Evolutionary conservation across 2,329 filamentous ascomycete species (phyloP).

Genomic region (Apiospora hydei): DNA sequence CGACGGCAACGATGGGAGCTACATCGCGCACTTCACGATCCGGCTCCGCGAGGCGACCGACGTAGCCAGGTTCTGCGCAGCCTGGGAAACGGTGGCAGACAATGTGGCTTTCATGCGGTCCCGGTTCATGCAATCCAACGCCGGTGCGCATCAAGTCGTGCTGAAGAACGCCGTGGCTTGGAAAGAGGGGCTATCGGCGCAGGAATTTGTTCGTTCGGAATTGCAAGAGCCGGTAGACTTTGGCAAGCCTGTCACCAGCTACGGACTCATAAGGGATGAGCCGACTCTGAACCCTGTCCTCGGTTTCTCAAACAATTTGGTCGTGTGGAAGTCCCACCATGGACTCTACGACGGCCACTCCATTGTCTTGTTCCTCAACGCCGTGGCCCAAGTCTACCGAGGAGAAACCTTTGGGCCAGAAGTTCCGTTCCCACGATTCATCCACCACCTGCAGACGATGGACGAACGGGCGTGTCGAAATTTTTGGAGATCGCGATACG

Average conservation of each 20-base stretch:
- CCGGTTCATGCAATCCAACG: neutral
- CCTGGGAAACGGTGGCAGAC: neutral
- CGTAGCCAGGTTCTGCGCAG: neutral
- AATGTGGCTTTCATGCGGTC: neutral
- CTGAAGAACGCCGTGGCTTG: too few relatives aligned
- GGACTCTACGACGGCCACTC: slow-evolving; percentile 26
- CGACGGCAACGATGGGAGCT: neutral
- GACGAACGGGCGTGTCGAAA: neutral
- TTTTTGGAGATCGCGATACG: neutral
- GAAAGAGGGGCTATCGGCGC: too few relatives aligned
- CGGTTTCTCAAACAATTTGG: neutral
- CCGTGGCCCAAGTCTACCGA: slow-evolving; percentile 21
- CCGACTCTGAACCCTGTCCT: too few relatives aligned
- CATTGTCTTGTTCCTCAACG: slow-evolving; percentile 4
- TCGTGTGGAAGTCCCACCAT: slow-evolving; percentile 26
- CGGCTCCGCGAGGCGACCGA: neutral
- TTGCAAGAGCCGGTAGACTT: too few relatives aligned
- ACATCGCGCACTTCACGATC: neutral
- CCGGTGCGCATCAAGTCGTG: neutral
- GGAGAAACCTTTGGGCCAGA: neutral
- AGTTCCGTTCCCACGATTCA: neutral
- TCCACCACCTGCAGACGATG: neutral
- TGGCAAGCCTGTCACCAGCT: too few relatives aligned
- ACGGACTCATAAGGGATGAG: too few relatives aligned
- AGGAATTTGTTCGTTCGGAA: too few relatives aligned